phyloP scores from a whole-genome alignment of 1,284 basidiomycete species.

The Ustilago nuda region DNA sequence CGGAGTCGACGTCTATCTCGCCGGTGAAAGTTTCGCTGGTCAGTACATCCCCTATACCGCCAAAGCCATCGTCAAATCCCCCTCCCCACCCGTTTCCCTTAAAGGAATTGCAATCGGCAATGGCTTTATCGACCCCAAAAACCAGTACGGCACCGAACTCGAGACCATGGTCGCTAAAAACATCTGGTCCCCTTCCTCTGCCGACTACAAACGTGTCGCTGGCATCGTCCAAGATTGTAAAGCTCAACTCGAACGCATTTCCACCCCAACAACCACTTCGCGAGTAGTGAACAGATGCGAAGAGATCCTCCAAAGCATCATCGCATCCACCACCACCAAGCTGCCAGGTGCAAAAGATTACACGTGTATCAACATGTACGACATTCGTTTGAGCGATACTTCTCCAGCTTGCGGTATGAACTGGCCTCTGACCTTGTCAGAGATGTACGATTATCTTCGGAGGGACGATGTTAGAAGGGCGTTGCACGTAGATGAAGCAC shows the following conservation, averaged over 20 bases:
- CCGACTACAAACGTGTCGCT: constrained; percentile 70
- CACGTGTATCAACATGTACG: constrained; percentile 94
- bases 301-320: constrained; percentile 76
- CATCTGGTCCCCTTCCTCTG: constrained; percentile 79
- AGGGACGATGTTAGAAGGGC: constrained; percentile 83
- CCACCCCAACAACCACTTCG: constrained; percentile 69
- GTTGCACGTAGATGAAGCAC: constrained; percentile 78
- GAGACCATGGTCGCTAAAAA: constrained; percentile 86
- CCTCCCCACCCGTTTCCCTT: constrained; percentile 74
- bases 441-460: constrained; percentile 84
- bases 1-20: constrained; percentile 76
- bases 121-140: constrained; percentile 91
- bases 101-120: constrained; percentile 92
- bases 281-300: constrained; percentile 79
- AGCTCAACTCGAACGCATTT: constrained; percentile 70
- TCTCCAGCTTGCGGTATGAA: constrained; percentile 95
- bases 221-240: constrained; percentile 77
- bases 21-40: constrained; percentile 47
- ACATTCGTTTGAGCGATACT: constrained; percentile 86
- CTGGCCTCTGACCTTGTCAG: constrained; percentile 90
- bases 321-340: constrained; percentile 72
- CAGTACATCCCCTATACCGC: constrained; percentile 73
- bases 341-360: constrained; percentile 47
- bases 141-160: constrained; percentile 89
- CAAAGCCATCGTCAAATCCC: constrained; percentile 80